A percentile compares a stretch with the other conserved stretches of the same genome.
Conservation (phyloP, 2,329 filamentous ascomycete species). For the Clarireedia hainanense region DNA sequence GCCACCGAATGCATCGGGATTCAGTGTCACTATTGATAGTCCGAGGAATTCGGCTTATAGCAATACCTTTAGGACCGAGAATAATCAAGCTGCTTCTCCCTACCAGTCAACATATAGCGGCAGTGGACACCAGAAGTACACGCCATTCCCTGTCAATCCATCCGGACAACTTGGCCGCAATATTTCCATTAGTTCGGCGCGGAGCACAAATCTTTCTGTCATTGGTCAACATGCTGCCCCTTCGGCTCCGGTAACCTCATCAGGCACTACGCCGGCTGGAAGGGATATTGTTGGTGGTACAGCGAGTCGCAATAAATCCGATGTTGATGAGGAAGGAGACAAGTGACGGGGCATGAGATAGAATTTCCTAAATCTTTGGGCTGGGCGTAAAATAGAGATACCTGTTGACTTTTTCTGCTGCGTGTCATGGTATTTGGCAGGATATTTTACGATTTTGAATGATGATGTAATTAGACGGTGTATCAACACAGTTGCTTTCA, state of each 20-base stretch:
- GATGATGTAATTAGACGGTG: not conserved
- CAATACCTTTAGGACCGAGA: not conserved
- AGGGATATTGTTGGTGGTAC: not conserved
- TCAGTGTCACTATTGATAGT: constrained; percentile 6
- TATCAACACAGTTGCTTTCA: not conserved
- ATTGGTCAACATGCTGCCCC: not conserved
- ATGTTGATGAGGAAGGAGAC: not conserved
- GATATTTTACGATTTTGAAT: constrained; percentile 4
- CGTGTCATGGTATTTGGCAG: not conserved
- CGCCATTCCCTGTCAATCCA: not conserved
- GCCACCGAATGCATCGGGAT: not conserved
- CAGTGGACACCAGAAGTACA: constrained; percentile 3
- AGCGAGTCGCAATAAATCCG: not conserved
- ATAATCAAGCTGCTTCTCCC: not conserved
- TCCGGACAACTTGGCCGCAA: constrained; percentile 2
- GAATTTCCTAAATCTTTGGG: not conserved
- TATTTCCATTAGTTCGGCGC: not conserved
- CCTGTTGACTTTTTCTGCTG: not conserved
- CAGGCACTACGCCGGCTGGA: not conserved
- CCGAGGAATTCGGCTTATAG: not conserved
- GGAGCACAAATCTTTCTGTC: not conserved
- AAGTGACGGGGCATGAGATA: not conserved
- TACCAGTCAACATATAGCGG: constrained; percentile 1
- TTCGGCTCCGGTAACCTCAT: not conserved
- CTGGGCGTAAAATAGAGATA: not conserved